Evolutionary conservation across 495 filamentous ascomycete species (phyloP).

Genomic region (Daldinia grandis): DNA sequence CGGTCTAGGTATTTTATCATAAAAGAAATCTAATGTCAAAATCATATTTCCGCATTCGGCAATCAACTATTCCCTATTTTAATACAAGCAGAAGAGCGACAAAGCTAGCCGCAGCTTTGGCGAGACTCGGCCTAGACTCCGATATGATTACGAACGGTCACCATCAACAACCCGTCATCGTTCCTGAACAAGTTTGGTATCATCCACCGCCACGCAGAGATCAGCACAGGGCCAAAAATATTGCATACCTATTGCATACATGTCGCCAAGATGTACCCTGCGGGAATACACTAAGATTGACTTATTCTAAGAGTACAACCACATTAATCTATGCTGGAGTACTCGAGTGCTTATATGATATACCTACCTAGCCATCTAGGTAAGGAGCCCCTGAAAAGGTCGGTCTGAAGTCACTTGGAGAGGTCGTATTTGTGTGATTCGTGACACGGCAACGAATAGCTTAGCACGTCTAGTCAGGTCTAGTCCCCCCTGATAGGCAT

Average conservation of each 20-base stretch:
- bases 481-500: background rate
- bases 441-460: conserved; percentile 8
- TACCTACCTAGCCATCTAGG: background rate
- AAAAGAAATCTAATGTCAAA: background rate
- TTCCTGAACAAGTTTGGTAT: conserved; percentile 31
- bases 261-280: conserved; percentile 30
- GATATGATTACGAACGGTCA: conserved; percentile 31
- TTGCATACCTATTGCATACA: conserved; percentile 20
- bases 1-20: background rate
- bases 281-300: conserved; percentile 13
- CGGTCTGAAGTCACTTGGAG: background rate
- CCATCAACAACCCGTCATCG: conserved; percentile 35
- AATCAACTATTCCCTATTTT: conserved; percentile 9
- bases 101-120: conserved; percentile 5
- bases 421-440: conserved; percentile 31
- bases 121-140: conserved; percentile 22
- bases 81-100: conserved; percentile 4
- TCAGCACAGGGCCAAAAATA: conserved; percentile 27
- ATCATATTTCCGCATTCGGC: conserved; percentile 15
- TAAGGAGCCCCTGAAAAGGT: background rate
- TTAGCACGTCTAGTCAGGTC: background rate
- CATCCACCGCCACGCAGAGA: conserved; percentile 37
- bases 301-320: background rate
- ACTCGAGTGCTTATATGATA: conserved; percentile 14
- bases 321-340: conserved; percentile 25